These are phyloP conservation scores for Phoma herbarum DNA, from an alignment of 2,329 filamentous ascomycete species.

Conservation along the genomic window DNA sequence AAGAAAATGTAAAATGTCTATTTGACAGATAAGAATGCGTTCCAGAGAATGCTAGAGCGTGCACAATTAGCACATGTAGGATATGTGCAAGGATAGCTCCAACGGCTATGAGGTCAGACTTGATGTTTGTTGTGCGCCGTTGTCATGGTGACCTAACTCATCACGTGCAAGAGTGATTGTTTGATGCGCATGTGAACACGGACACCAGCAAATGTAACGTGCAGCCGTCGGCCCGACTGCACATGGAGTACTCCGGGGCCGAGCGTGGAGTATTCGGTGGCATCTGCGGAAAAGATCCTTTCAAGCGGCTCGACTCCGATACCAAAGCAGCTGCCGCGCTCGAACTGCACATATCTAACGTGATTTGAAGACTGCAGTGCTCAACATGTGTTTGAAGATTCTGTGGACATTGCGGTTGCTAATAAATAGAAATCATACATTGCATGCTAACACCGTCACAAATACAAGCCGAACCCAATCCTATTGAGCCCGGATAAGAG, in stretches of 20 bases:
- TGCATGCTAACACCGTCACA: slow-evolving; percentile 51
- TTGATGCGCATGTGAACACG: neutral
- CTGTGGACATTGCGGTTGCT: slow-evolving; percentile 14
- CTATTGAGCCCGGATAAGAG: slow-evolving; percentile 39
- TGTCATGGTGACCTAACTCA: neutral
- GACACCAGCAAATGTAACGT: neutral
- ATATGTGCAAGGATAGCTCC: slow-evolving; percentile 6
- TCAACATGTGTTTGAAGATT: neutral
- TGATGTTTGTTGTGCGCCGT: slow-evolving; percentile 15
- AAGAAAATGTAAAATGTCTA: neutral
- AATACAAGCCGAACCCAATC: slow-evolving; percentile 49
- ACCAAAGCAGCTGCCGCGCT: no score
- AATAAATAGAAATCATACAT: slow-evolving; percentile 45
- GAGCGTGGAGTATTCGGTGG: neutral
- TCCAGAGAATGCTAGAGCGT: neutral
- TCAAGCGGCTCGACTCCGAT: neutral
- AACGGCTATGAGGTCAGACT: slow-evolving; percentile 22
- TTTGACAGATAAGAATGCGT: neutral
- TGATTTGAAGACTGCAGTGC: no score
- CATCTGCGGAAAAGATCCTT: neutral
- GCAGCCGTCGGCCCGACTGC: neutral
- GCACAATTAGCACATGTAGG: neutral
- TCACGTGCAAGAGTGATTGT: slow-evolving; percentile 13
- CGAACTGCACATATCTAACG: no score
- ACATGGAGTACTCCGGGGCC: neutral